Evolutionary conservation across 2,329 filamentous ascomycete genomes (phyloP), one percentile per base, ranked within the genome.

Genomic region (Trichoderma sp.): DNA sequence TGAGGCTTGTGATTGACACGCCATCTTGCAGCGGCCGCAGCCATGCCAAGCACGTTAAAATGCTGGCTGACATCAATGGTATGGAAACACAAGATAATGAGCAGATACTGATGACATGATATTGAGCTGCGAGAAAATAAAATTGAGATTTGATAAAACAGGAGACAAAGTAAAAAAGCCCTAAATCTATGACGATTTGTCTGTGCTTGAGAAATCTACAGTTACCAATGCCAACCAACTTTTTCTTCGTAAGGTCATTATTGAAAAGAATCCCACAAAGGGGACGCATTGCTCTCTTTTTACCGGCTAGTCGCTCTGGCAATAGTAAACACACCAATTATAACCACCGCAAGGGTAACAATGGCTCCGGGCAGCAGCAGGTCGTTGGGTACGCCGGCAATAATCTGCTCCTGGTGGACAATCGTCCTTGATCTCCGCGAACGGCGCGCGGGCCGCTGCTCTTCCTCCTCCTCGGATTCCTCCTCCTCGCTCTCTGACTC

Each of bases 331-430:
- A 98, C 95, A 75, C 93, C 93, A 53, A 97, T 87, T 81, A 99
- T 97, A 47, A 97, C 95, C 57, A 97, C 93, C 11, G 95, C 96
- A 78, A 99, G 84, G n/a, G 95, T 95, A 71, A 96, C 94, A 79
- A 99, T 95, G 23, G 96, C 96, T 75, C 96, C 96, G 0, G 96
- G 96, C 55, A 98, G 88, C 20, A 99, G 86, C 69, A 98, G 85
- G 78, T 99, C 96, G 79, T 99, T 99, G 9, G 96, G 94, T 39
- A 99, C 92, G 69, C 96, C 96, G 2, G 91, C 88, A 78, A 99
- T 95, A 72, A 97, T 85, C 82, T 97, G 93, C 72, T 95, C 90
- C 71, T 90, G 87, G 70, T 88, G 84, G 20, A 80, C 80, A 72
- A 79, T 79, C 43, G 78, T 75, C 72, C 81, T 81, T 26, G 78